A percentile compares a stretch with the other conserved stretches of the same genome.
Conservation (phyloP, 768 basidiomycete genomes). For the Naganishia onofrii region DNA sequence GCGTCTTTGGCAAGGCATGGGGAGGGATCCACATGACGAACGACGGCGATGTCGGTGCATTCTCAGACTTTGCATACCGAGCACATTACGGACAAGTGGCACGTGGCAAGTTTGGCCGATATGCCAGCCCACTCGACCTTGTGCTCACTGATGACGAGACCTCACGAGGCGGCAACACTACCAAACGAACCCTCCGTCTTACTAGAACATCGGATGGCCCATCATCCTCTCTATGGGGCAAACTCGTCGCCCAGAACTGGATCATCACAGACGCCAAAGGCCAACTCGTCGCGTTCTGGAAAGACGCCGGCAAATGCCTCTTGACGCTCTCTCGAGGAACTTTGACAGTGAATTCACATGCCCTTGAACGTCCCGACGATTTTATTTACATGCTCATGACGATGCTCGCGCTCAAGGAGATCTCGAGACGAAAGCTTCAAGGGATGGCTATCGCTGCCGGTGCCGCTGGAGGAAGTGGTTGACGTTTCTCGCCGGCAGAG, state of each 20-base stretch:
- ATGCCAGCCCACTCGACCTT: not conserved
- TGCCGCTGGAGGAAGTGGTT: not conserved
- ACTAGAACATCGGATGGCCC: not conserved
- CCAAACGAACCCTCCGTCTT: not conserved
- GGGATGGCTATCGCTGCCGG: not conserved
- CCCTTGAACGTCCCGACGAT: not conserved
- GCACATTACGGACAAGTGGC: not conserved
- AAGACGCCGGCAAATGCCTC: not conserved
- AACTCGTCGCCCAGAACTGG: not conserved
- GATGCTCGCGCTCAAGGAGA: slow-evolving; percentile 1
- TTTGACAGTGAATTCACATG: not conserved
- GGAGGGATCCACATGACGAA: not conserved
- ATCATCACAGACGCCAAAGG: not conserved
- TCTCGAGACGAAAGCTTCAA: not conserved
- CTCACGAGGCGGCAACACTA: not conserved
- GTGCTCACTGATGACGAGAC: not conserved
- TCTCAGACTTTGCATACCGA: not conserved
- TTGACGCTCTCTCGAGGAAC: not conserved
- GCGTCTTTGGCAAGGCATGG: not conserved
- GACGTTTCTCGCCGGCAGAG: not conserved
- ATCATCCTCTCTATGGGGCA: not conserved
- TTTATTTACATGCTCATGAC: not conserved
- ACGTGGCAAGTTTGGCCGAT: not conserved
- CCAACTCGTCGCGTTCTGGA: not conserved
- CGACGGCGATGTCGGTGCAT: not conserved